Evolutionary conservation across 495 filamentous ascomycete species (phyloP).

Genomic region (Amniculicola lignicola): DNA sequence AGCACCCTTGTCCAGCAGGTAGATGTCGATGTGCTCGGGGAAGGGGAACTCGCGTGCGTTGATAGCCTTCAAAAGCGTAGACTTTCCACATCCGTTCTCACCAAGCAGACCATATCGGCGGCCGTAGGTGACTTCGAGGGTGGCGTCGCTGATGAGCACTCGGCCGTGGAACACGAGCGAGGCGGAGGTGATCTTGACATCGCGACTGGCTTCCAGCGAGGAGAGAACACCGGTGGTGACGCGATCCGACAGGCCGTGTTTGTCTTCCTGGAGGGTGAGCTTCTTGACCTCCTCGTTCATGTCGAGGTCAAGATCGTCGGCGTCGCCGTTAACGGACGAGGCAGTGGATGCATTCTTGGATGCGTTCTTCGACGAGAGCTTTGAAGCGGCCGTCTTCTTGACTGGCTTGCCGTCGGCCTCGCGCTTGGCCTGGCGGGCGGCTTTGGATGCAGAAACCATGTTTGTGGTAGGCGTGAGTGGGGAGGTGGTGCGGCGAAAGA

Average conservation of each 20-base stretch:
- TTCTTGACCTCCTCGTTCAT: conserved; percentile 81
- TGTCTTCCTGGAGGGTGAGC: conserved; percentile 84
- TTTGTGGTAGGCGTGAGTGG: conserved; percentile 34
- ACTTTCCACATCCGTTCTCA: conserved; percentile 99
- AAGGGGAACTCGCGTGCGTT: conserved; percentile 90
- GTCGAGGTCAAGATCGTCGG: conserved; percentile 60
- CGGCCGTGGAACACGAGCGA: conserved; percentile 96
- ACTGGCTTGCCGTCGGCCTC: conserved; percentile 60
- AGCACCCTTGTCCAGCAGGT: conserved; percentile 97
- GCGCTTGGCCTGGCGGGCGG: conserved; percentile 94
- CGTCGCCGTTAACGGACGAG: conserved; percentile 63
- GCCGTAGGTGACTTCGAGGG: conserved; percentile 87
- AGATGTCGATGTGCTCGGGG: conserved; percentile 96
- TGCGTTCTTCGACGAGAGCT: conserved; percentile 61
- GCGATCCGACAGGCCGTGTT: conserved; percentile 92
- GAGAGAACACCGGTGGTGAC: conserved; percentile 97
- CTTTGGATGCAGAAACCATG: conserved; percentile 95
- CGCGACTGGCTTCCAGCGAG: conserved; percentile 75
- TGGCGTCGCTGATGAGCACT: conserved; percentile 89
- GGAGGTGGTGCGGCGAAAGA: background rate
- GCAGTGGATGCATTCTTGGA: conserved; percentile 65
- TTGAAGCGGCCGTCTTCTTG: conserved; percentile 54
- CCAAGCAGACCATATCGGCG: conserved; percentile 92
- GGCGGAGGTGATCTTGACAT: conserved; percentile 93
- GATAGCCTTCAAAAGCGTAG: conserved; percentile 92